Conservation (phyloP, 2,329 filamentous ascomycete genomes). For the Penicillium sp. region DNA sequence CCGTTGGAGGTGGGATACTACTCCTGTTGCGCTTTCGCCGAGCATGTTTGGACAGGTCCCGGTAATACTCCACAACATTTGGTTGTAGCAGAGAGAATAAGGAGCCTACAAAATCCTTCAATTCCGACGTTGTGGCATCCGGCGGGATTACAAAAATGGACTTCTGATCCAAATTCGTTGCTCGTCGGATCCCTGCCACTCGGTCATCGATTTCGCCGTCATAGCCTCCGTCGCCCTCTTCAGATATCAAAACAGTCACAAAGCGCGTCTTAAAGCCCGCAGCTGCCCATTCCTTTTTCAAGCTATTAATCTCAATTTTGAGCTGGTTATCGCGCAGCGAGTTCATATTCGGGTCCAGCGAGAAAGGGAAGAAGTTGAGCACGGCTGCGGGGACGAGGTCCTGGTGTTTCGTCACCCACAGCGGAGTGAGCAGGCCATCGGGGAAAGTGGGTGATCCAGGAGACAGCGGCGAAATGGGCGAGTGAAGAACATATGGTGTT, state of each 20-base stretch:
- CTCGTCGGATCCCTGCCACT: conserved; percentile 75
- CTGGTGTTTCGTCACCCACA: conserved; percentile 91
- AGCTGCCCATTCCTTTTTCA: conserved; percentile 67
- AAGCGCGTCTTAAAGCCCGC: conserved; percentile 74
- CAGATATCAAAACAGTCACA: conserved; percentile 76
- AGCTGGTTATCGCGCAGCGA: conserved; percentile 84
- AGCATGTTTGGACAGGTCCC: conserved; percentile 89
- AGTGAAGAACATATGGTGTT: conserved; percentile 71
- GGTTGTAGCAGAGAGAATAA: conserved; percentile 75
- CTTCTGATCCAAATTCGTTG: conserved; percentile 80
- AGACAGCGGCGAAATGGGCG: conserved; percentile 86
- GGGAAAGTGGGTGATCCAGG: conserved; percentile 83
- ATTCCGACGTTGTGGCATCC: conserved; percentile 70
- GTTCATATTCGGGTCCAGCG: conserved; percentile 71
- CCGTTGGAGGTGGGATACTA: conserved; percentile 76
- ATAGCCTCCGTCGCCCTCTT: conserved; percentile 68
- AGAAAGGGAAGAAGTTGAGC: conserved; percentile 79
- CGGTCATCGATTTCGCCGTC: conserved; percentile 71
- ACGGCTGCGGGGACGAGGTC: conserved; percentile 78
- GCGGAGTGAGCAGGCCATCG: conserved; percentile 80
- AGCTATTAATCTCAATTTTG: conserved; percentile 80
- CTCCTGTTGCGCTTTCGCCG: conserved; percentile 85
- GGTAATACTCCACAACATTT: conserved; percentile 83
- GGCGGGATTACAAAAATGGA: conserved; percentile 83
- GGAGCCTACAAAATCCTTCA: conserved; percentile 73